These are phyloP conservation scores for Gentiana macrophylla DNA, from an alignment of 257 asterid species.

Conservation along the genomic window DNA sequence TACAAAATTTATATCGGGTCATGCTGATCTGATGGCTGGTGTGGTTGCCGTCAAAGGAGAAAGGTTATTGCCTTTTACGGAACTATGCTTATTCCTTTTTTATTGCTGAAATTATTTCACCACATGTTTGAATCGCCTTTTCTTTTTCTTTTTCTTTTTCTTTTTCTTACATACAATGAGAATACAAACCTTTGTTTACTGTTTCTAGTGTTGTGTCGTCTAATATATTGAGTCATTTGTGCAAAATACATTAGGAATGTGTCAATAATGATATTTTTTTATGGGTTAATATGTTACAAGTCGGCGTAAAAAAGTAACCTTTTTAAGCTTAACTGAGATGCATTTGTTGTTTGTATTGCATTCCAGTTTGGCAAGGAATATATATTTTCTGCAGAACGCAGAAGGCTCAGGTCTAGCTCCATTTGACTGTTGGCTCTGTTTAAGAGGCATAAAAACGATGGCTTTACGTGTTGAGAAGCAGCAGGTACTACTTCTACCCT, in stretches of 20 bases:
- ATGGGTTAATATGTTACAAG: no score
- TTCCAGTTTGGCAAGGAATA: slow-evolving; percentile 58
- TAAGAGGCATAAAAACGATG: slow-evolving; percentile 91
- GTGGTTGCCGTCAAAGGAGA: slow-evolving; percentile 71
- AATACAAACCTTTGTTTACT: not conserved
- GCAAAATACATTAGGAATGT: no score
- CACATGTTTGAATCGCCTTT: no score
- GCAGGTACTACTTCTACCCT: slow-evolving; percentile 32
- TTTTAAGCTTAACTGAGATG: not conserved
- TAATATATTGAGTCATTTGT: not conserved
- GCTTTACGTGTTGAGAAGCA: slow-evolving; percentile 83
- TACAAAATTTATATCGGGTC: slow-evolving; percentile 86
- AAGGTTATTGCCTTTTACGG: slow-evolving; percentile 26
- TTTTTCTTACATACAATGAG: not conserved
- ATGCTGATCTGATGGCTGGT: slow-evolving; percentile 85
- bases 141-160: no score
- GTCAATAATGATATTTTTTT: no score
- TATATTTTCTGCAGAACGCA: slow-evolving; percentile 82
- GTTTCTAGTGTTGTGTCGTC: not conserved
- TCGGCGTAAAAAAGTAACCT: not conserved
- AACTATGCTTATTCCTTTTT: not conserved
- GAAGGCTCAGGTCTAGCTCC: slow-evolving; percentile 96
- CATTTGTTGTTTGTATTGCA: slow-evolving; percentile 5
- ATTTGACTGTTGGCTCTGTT: slow-evolving; percentile 95
- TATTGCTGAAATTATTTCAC: not conserved